Conservation (phyloP, 148 eudicot genomes). For the Fallopia convolvulus region DNA sequence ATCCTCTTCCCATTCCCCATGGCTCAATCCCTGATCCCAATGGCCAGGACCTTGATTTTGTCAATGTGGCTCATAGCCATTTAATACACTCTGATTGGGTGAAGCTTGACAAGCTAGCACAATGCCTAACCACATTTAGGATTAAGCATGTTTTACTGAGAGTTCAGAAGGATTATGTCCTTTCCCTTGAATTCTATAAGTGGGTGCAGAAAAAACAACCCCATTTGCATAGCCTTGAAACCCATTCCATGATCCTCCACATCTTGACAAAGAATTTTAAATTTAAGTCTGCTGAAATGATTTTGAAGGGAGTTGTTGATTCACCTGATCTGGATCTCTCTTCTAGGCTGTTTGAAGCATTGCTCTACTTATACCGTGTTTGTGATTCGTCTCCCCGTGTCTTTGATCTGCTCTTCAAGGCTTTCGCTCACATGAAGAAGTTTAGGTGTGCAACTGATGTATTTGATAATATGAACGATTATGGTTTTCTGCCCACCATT, state of each 20-base stretch:
- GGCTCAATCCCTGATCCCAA: conserved; percentile 51
- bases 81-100: conserved; percentile 71
- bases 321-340: conserved; percentile 23
- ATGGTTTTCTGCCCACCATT: conserved; percentile 63
- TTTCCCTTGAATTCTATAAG: conserved; percentile 67
- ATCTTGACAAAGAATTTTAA: conserved; percentile 52
- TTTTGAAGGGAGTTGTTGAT: conserved; percentile 35
- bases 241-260: conserved; percentile 57
- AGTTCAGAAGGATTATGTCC: conserved; percentile 51
- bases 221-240: conserved; percentile 45
- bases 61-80: conserved; percentile 77
- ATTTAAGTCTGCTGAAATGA: conserved; percentile 54
- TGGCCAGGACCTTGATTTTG: conserved; percentile 75
- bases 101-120: conserved; percentile 40
- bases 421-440: conserved; percentile 56
- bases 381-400: conserved; percentile 72
- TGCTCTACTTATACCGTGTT: conserved; percentile 52
- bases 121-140: conserved; percentile 41
- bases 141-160: conserved; percentile 70
- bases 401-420: conserved; percentile 61
- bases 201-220: conserved; percentile 55
- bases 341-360: conserved; percentile 35
- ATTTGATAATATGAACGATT: conserved; percentile 52
- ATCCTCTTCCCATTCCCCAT: conserved; percentile 61
- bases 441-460: conserved; percentile 48